These are phyloP conservation scores for Populus hybrid DNA, from an alignment of 441 rosid genomes.

Conservation along the genomic window DNA sequence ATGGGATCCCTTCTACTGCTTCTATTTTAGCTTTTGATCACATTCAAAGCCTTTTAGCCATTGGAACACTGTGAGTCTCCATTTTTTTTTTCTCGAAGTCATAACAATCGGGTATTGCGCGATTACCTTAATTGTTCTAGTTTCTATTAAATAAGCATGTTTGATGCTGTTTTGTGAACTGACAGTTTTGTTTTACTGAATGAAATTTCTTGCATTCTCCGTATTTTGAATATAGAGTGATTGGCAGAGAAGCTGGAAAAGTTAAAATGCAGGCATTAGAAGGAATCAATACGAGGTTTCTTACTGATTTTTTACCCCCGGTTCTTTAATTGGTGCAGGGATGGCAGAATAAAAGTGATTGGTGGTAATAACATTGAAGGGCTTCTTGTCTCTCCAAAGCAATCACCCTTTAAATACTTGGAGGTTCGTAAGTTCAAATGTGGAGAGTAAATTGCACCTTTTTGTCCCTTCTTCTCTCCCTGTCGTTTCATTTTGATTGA, in stretches of 20 bases:
- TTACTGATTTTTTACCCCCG: neutral
- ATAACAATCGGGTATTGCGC: neutral
- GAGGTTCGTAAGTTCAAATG: constrained; percentile 33
- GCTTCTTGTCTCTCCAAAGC: constrained; percentile 49
- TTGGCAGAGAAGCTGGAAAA: neutral
- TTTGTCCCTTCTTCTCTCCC: neutral
- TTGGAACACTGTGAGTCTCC: constrained; percentile 53
- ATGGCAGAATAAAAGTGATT: constrained; percentile 63
- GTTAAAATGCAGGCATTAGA: neutral
- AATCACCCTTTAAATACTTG: constrained; percentile 46
- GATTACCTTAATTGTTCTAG: neutral
- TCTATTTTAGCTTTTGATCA: constrained; percentile 59
- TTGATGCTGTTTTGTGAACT: neutral
- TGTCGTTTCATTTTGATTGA: neutral
- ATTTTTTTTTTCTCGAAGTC: neutral
- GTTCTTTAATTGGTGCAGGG: constrained; percentile 28
- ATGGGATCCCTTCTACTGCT: constrained; percentile 59
- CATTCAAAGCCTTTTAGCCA: constrained; percentile 53
- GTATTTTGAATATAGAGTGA: neutral
- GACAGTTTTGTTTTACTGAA: neutral
- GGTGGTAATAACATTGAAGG: constrained; percentile 65
- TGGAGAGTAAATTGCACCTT: neutral
- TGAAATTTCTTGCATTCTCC: neutral
- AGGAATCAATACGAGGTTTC: neutral
- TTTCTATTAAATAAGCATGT: neutral